Evolutionary conservation across 2,329 filamentous ascomycete species (phyloP), one percentile per base, ranked within the genome.

Genomic region (Pseudopyrenochaeta lycopersici): DNA sequence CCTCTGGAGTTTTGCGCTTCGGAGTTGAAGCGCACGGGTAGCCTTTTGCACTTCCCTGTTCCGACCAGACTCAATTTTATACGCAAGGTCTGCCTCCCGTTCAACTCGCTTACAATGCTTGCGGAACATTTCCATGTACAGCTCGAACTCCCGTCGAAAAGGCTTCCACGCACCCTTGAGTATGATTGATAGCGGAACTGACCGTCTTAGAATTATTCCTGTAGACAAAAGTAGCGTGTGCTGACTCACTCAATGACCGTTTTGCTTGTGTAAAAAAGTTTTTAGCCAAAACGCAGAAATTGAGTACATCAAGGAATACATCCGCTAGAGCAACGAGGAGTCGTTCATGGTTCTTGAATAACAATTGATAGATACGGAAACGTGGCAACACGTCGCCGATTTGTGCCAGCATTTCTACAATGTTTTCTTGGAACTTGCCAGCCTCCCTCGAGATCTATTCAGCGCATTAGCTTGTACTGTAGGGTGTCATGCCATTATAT

Each of bases 361-460:
- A 42, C 0, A 6, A 18, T 36, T 68, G 39, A 43, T 64, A 67
- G n/a, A 65, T 59, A 14, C 33, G 49, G 36, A 64, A 61, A 2
- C 57, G 58, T 2, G 65, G 62, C 4, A 67, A 36, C 0, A 56
- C 48, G 36, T 65, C 49, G 3, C 63, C 64, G 15, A 67, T 63
- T 7, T 58, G 54, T 17, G 53, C 59, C 12, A 68, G 41, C 60
- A 68, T 68, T 18, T 64, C 62, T 2, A 64, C 53, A 1, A 70
- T 14, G 3, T 53, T 62, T n/a, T 66, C 61, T 31, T 60, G 58
- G 36, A 62, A 65, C 32, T 62, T 62, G 1, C 56, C 54, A 32
- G 56, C 51, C 32, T 65, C 55, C 2, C 40, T 27, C 2, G 55
- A 58, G 11, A 66, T 60, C 64, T 67, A 15, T 18, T 14, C 14